Evolutionary conservation across 805 yeast species (phyloP), one percentile per base, ranked within the genome.

Genomic region (Starmerella apicola): DNA sequence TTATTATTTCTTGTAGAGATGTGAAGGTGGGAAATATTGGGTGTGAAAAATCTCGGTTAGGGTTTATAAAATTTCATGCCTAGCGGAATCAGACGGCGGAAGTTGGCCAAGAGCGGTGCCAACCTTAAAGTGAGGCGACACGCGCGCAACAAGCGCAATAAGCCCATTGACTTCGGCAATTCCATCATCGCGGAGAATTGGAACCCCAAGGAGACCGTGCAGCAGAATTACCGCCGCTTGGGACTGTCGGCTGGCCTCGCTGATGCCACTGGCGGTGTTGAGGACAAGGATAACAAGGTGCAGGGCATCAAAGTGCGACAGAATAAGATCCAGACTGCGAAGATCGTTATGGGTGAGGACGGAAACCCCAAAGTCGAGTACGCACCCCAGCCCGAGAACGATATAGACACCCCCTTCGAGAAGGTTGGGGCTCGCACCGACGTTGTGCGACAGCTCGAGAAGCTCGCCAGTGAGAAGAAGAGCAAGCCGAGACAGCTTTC

Each of bases 101-200:
- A 79, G 74, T 77, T 77, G 74, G 74, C 76, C 40, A 74, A 79
- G 49, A 75, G 88, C 33, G 48, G 49, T 6, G 41, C 36, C 28
- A 71, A 83, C 42, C 71, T 76, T 46, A 65, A 67, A 50, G 83
- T 81, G 61, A 74, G 71, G 51, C 74, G 91, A 23, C 71, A 91
- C 58, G 69, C 76, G 49, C 58, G 81, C 54, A 75, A 82, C 55
- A 74, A 71, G 52, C 78, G 76, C 51, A 71, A 80, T 56, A 69
- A 77, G 50, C 64, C 78, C 43, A 75, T 75, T 45, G 73, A 81
- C 24, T 68, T 68, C 35, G 68, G 81, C 0, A 83, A 84, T 55
- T 81, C 94, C 2, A 72, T 91, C 46, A 81, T 91, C 46, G 93
- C 84, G 4, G 81, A 75, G 25, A 72, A 85, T 59, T 91, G 98